Percentiles rank a stretch among this genome's conserved stretches.
Conservation (phyloP, 148 eudicot species). For the Talinum fruticosum region DNA sequence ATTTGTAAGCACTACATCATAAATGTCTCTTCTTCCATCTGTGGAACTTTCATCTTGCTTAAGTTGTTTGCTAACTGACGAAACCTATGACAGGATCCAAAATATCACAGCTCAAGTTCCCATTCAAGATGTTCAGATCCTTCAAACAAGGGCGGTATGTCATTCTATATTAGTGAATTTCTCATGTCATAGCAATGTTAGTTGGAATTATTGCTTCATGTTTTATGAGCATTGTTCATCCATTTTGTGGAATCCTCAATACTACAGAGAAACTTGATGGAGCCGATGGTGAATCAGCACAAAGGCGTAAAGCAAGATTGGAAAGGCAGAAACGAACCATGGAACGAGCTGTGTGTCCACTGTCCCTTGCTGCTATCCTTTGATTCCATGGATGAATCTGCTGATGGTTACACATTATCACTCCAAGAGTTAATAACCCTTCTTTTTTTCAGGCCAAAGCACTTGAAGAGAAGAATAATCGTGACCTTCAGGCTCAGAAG, state of each 20-base stretch:
- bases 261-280: constrained; percentile 40
- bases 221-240: background rate
- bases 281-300: constrained; percentile 53
- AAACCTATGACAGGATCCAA: constrained; percentile 51
- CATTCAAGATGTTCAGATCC: constrained; percentile 22
- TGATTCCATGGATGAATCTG: background rate
- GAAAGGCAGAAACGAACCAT: constrained; percentile 78
- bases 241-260: constrained; percentile 11
- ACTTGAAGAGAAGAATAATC: constrained; percentile 90
- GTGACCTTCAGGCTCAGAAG: constrained; percentile 74
- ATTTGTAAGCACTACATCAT: constrained; percentile 16
- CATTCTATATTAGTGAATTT: background rate
- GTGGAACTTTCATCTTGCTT: constrained; percentile 3
- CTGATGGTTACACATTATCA: background rate
- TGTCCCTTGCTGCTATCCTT: background rate
- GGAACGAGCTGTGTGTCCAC: constrained; percentile 80
- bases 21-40: constrained; percentile 4
- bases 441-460: constrained; percentile 69
- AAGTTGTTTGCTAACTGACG: constrained; percentile 10
- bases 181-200: background rate
- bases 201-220: background rate
- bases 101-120: constrained; percentile 34
- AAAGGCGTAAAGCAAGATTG: constrained; percentile 74
- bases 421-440: constrained; percentile 9
- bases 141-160: constrained; percentile 32